phyloP scores from a whole-genome alignment of 73 alveolate genomes.

The Vitrella brassicaformis region DNA sequence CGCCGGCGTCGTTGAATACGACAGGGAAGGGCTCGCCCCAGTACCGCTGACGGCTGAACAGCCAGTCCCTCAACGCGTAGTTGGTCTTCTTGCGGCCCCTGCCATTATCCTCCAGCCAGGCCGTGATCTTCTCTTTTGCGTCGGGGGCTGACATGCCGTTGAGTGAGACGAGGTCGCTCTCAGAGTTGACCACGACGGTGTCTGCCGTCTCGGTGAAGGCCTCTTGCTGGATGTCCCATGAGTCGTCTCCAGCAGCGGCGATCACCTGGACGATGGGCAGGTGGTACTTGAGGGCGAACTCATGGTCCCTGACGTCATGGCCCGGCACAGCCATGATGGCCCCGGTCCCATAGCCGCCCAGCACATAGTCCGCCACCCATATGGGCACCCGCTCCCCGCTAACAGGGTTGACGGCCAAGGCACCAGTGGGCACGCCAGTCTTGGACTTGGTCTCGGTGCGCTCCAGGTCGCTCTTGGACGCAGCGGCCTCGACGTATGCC shows the following conservation, averaged over 20 bases:
- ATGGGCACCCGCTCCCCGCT: slow-evolving; percentile 44
- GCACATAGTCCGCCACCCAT: slow-evolving; percentile 41
- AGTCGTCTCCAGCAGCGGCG: no score
- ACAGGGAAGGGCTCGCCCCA: slow-evolving; percentile 78
- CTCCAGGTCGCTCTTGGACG: background rate
- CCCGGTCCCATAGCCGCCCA: slow-evolving; percentile 48
- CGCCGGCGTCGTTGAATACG: slow-evolving; percentile 40
- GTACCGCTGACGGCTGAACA: slow-evolving; percentile 46
- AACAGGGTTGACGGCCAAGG: slow-evolving; percentile 35
- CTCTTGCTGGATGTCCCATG: no score
- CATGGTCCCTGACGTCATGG: slow-evolving; percentile 51
- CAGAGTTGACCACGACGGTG: no score
- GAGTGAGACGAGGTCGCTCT: slow-evolving; percentile 31
- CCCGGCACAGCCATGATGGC: slow-evolving; percentile 58
- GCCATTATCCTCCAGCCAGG: background rate
- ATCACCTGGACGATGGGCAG: no score
- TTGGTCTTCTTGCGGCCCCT: slow-evolving; percentile 19
- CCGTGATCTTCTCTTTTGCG: slow-evolving; percentile 16
- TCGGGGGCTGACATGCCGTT: slow-evolving; percentile 18
- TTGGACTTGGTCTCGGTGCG: background rate
- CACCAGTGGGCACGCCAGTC: background rate
- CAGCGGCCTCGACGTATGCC: background rate
- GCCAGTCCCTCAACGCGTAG: slow-evolving; percentile 49
- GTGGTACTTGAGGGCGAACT: slow-evolving; percentile 24
- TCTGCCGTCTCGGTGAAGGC: slow-evolving; percentile 14